Percentiles rank a stretch among this genome's conserved stretches.
phyloP scores from a whole-genome alignment of 768 basidiomycete species.

The Phallus indusiatus region DNA sequence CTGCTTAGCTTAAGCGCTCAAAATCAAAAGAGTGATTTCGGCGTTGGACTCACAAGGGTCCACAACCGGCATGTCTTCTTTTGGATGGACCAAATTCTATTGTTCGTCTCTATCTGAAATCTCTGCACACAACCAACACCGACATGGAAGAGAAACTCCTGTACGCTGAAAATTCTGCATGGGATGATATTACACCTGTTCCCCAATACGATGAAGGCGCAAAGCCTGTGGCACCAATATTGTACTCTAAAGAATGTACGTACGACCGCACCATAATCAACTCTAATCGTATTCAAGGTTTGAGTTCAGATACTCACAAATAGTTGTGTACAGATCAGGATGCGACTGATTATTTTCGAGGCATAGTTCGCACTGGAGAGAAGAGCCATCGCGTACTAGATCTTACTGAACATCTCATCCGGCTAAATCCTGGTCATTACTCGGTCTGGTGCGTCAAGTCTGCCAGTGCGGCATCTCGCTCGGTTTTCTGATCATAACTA shows the following conservation, averaged over 20 bases:
- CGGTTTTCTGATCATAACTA: neutral
- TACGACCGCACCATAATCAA: conserved; percentile 12
- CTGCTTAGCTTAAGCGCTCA: too few relatives aligned
- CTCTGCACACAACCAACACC: neutral
- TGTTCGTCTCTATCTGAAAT: neutral
- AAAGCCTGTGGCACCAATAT: conserved; percentile 81
- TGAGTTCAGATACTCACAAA: neutral
- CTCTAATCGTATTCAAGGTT: conserved; percentile 7
- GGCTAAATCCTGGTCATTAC: conserved; percentile 92
- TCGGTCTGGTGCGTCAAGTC: conserved; percentile 71
- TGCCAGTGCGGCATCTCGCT: neutral
- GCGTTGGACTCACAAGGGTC: neutral
- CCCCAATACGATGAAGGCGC: conserved; percentile 66
- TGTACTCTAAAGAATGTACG: conserved; percentile 85
- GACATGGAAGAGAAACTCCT: conserved; percentile 16
- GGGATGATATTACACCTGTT: conserved; percentile 73
- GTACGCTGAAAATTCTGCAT: conserved; percentile 59
- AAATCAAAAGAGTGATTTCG: neutral
- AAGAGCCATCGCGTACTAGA: conserved; percentile 72
- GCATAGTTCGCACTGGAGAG: conserved; percentile 67
- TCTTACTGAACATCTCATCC: conserved; percentile 82
- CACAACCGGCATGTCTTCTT: neutral
- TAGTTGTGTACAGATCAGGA: conserved; percentile 59
- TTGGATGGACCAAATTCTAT: neutral
- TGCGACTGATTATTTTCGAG: conserved; percentile 88